These are phyloP conservation scores for Metschnikowia drakensbergensis DNA, from an alignment of 805 yeast species.

Conservation along the genomic window DNA sequence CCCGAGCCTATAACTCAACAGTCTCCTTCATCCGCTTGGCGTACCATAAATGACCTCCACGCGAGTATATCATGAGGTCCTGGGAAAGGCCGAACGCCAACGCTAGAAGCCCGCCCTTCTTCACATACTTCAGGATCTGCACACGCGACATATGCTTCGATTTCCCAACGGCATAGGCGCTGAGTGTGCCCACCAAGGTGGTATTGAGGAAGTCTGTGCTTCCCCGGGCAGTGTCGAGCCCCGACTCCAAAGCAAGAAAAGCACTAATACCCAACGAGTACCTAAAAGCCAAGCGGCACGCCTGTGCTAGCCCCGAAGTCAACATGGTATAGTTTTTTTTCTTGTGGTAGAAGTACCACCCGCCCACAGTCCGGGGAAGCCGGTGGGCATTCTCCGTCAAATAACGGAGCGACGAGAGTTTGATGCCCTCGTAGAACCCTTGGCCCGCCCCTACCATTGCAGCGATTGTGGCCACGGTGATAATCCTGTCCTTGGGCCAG, in stretches of 20 bases:
- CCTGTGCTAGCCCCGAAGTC: conserved; percentile 49
- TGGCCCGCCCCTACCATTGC: conserved; percentile 43
- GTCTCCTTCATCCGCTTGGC: neutral
- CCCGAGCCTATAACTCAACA: neutral
- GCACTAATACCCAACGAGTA: conserved; percentile 43
- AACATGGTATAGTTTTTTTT: conserved; percentile 74
- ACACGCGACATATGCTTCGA: conserved; percentile 38
- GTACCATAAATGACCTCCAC: conserved; percentile 71
- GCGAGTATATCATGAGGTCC: conserved; percentile 52
- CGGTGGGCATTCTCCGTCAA: conserved; percentile 81
- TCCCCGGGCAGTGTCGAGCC: conserved; percentile 48
- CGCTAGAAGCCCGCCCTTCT: conserved; percentile 58
- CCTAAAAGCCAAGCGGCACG: conserved; percentile 35
- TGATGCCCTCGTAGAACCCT: conserved; percentile 62
- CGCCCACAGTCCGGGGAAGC: conserved; percentile 70
- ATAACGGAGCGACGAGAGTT: conserved; percentile 51
- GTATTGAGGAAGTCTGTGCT: conserved; percentile 61
- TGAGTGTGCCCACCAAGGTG: conserved; percentile 48
- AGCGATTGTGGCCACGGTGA: conserved; percentile 36
- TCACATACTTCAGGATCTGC: conserved; percentile 41
- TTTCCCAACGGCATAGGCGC: conserved; percentile 52
- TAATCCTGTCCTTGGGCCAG: conserved; percentile 44
- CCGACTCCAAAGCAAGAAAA: conserved; percentile 60
- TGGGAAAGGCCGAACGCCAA: conserved; percentile 59
- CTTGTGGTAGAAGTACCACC: conserved; percentile 87